phyloP scores from a whole-genome alignment of 129 eudicot genomes.

The Flaveria trinervia region DNA sequence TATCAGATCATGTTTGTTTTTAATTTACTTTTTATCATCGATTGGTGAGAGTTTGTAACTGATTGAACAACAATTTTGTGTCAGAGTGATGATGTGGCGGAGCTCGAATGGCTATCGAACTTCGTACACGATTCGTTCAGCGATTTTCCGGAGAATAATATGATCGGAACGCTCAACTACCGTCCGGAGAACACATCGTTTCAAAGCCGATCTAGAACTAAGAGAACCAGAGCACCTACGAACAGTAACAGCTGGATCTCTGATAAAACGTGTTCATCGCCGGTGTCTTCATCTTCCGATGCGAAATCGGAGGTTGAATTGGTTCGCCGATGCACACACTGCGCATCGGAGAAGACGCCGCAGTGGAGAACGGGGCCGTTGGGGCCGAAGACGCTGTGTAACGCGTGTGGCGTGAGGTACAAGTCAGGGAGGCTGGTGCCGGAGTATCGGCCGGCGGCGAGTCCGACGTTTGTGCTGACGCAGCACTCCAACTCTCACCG shows the following conservation, averaged over 20 bases:
- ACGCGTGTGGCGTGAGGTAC: constrained; percentile 74
- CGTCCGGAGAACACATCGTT: constrained; percentile 36
- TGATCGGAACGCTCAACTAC: constrained; percentile 39
- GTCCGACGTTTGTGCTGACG: constrained; percentile 79
- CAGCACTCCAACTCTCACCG: constrained; percentile 84
- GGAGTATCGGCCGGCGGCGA: constrained; percentile 78
- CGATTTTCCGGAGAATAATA: constrained; percentile 46
- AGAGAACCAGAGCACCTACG: constrained; percentile 46
- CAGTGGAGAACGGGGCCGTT: constrained; percentile 80
- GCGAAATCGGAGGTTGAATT: constrained; percentile 28
- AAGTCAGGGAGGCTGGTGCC: constrained; percentile 80
- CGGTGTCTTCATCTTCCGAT: constrained; percentile 24
- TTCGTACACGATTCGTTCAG: constrained; percentile 65
- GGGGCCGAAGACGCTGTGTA: constrained; percentile 78
- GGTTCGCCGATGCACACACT: constrained; percentile 68
- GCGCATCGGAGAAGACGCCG: constrained; percentile 81
- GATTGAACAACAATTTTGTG: background rate
- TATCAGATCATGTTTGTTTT: too few species aligned
- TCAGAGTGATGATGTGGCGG: constrained; percentile 68
- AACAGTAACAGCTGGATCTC: constrained; percentile 18
- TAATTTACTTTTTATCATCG: too few species aligned
- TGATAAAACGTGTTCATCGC: constrained; percentile 15
- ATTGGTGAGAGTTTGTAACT: background rate
- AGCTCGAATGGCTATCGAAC: constrained; percentile 80
- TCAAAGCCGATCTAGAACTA: constrained; percentile 48